Evolutionary conservation across 805 yeast species (phyloP), one percentile per base, ranked within the genome.

Genomic region (Millerozyma acaciae): DNA sequence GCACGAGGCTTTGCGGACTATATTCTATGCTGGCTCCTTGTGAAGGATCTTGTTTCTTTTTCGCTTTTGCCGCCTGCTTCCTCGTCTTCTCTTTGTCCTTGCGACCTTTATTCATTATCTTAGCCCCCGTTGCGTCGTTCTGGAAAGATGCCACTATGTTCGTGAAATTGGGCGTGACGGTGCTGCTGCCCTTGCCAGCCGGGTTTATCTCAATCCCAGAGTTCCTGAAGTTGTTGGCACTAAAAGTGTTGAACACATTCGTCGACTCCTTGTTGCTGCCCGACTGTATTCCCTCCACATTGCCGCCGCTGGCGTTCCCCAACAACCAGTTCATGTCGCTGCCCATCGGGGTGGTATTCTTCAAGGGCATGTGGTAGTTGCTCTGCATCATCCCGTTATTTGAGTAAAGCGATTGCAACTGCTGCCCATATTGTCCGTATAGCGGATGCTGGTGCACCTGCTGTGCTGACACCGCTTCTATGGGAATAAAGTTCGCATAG

Each of bases 401-500:
- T 23, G 26, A 10, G 26, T 23, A n/a, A 15, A 23, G 12, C 12
- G 15, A 12, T 7, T 23, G 43, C 15, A 18, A 34, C 21, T 34
- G 38, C 21, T 24, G 42, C n/a, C n/a, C n/a, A n/a, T n/a, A n/a
- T n/a, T n/a, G n/a, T n/a, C n/a, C n/a, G 18, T 21, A 22, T 24
- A 21, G 12, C 10, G 19, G 37, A n/a, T 31, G 35, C 24, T 27
- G 33, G 12, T 26, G 32, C 16, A 28, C 27, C 5, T 29, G 35
- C 16, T 24, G 36, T 12, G 33, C 24, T 7, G 27, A 10, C 9
- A 30, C 35, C 3, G 55, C 52, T 16, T 50, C 61, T 10, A 47
- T 40, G 4, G 60, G 51, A 8, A 56, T 31, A 33, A 48, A 51
- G 28, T 48, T 50, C 7, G 56, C 52, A 33, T 54, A 57, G 38